phyloP scores from a whole-genome alignment of 1,284 basidiomycete species.

The Rhizoctonia solani region DNA sequence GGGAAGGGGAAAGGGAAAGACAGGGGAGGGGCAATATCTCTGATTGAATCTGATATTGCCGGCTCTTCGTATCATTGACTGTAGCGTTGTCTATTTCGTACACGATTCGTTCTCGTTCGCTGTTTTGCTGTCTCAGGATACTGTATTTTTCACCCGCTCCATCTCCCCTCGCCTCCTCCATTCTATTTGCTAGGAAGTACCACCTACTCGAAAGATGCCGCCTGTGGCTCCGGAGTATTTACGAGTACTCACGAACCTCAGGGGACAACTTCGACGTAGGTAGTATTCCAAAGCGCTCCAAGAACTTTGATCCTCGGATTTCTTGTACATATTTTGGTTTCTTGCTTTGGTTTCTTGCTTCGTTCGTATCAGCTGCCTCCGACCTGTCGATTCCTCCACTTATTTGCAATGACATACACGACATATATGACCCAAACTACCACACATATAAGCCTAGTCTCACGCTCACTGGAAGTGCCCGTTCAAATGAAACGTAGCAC shows the following conservation, averaged over 20 bases:
- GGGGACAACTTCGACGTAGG: not conserved
- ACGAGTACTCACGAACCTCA: not conserved
- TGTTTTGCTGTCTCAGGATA: not conserved
- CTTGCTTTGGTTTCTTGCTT: not conserved
- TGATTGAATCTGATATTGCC: not conserved
- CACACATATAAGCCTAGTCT: too few relatives aligned
- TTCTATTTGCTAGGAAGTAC: not conserved
- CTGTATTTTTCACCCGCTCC: too few relatives aligned
- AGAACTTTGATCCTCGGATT: not conserved
- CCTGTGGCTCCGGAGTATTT: not conserved
- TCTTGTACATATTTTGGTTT: not conserved
- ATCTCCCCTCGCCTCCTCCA: too few relatives aligned
- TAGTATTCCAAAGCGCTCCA: not conserved
- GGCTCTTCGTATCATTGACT: not conserved
- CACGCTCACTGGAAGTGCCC: too few relatives aligned
- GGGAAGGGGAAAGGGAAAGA: not conserved
- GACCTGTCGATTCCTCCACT: too few relatives aligned
- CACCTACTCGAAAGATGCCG: not conserved
- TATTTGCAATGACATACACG: too few relatives aligned
- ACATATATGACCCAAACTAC: too few relatives aligned
- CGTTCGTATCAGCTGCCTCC: not conserved
- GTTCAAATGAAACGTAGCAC: too few relatives aligned
- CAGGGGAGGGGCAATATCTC: not conserved
- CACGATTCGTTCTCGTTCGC: not conserved
- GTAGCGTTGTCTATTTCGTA: not conserved